phyloP scores from a whole-genome alignment of 345 rosid genomes.

The Erysimum cheiranthoides region DNA sequence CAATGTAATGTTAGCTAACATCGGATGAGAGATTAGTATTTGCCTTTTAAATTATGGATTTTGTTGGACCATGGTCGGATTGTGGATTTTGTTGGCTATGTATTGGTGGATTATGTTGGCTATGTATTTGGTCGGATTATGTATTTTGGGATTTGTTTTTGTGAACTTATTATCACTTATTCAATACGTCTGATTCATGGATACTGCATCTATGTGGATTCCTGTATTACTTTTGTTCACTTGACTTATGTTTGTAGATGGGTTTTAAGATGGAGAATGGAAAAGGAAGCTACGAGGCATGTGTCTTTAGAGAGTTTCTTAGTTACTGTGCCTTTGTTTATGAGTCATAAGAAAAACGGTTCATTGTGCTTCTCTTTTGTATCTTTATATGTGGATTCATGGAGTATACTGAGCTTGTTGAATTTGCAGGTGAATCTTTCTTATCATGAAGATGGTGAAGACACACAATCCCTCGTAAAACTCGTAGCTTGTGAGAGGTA shows the following conservation, averaged over 20 bases:
- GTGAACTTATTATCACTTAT: too few relatives aligned
- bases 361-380: too few relatives aligned
- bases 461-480: conserved; percentile 95
- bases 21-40: too few relatives aligned
- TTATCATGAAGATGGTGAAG: conserved; percentile 90
- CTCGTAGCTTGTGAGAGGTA: conserved; percentile 81
- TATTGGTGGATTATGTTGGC: too few relatives aligned
- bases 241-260: conserved; percentile 53
- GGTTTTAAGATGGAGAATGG: conserved; percentile 99
- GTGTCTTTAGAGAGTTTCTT: conserved; percentile 36
- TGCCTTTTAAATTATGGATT: too few relatives aligned
- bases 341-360: too few relatives aligned
- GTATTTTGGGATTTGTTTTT: too few relatives aligned
- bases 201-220: conserved; percentile 13
- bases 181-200: neutral
- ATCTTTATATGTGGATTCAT: too few relatives aligned
- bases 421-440: conserved; percentile 86
- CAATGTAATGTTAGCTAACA: too few relatives aligned
- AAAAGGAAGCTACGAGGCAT: conserved; percentile 98
- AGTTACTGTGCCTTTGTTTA: neutral
- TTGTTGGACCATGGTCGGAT: too few relatives aligned
- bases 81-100: too few relatives aligned
- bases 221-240: neutral
- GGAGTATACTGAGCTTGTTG: conserved; percentile 25
- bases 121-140: too few relatives aligned